These are phyloP conservation scores for Anisodus acutangulus DNA, from an alignment of 257 asterid species.

Conservation along the genomic window DNA sequence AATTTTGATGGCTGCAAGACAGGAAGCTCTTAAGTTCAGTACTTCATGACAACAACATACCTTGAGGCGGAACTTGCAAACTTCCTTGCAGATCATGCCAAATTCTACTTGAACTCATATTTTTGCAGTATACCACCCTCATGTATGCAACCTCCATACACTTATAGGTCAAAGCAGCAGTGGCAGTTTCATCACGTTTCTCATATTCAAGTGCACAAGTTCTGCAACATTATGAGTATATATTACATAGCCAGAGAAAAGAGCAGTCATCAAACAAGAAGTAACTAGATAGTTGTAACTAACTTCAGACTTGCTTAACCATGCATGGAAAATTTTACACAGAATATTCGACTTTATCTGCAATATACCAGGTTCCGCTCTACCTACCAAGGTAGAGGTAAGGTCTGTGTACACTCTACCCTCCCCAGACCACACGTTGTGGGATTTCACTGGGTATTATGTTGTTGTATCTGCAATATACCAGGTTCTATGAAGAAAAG, in stretches of 20 bases:
- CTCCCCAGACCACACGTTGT: too few relatives aligned
- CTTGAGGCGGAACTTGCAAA: constrained; percentile 75
- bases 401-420: too few relatives aligned
- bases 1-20: constrained; percentile 4
- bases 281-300: constrained; percentile 10
- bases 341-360: constrained; percentile 1
- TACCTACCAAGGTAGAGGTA: too few relatives aligned
- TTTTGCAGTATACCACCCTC: constrained; percentile 77
- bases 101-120: constrained; percentile 52
- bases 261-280: constrained; percentile 7
- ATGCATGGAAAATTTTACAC: background rate
- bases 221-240: constrained; percentile 55
- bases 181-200: constrained; percentile 69
- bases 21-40: background rate
- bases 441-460: too few relatives aligned
- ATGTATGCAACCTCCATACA: constrained; percentile 89
- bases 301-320: constrained; percentile 18
- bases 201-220: constrained; percentile 75
- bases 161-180: constrained; percentile 89
- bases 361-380: background rate
- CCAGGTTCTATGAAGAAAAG: constrained; percentile 22
- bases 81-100: constrained; percentile 73
- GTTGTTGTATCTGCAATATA: background rate
- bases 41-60: constrained; percentile 42
- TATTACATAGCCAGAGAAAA: constrained; percentile 37